Base-by-base conservation (phyloP, 179 eudicot genomes). In the Spergularia azorica region DNA sequence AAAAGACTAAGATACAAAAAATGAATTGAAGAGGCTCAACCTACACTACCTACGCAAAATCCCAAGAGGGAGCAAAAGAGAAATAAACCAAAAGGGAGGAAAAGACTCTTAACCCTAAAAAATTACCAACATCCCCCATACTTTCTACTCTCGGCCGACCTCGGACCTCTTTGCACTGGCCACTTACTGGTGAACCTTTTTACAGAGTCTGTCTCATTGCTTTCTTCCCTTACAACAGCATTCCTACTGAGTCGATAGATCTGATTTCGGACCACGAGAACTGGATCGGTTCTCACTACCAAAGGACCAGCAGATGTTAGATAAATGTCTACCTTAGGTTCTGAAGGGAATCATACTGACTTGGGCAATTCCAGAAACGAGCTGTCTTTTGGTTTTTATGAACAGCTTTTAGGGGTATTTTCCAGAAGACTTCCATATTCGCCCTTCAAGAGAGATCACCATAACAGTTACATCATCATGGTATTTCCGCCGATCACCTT, bases 381-480 rank as follows among this genome's bases (percentile, higher is more conserved):
- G 66, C 76, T 74, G 18, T 59, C 62, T 70, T 48, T 50, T 66
- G 67, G 77, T n/a, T 36, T 70, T 66, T 72, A 72, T 76, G 74
- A 67, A 79, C 32, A 26, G 72, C 76, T 46, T 65, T 79, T 72
- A 90, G 9, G 86, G 90, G 78, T 90, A 90, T 79, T 90, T 88
- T 73, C 94, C 94, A 15, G 94, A 90, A 41, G 93, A 88, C 80
- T 90, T 90, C 91, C 90, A 90, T 67, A 88, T 86, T 82, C 90
- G 81, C 56, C 90, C 91, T 86, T 86, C 91, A 51, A 86, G 91
- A 50, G 99, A 95, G 39, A 95, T 81, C 67, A 93, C 94, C 99
- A 93, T 93, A 41, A 95, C 97, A 13, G 97, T 91, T 65, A 93
- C 99, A 86, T 95, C 99, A 67, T 93, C 97, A 79, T 95, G 99